Conservation (phyloP, 202 grass and related monocot genomes). For the Zoysia matrella region DNA sequence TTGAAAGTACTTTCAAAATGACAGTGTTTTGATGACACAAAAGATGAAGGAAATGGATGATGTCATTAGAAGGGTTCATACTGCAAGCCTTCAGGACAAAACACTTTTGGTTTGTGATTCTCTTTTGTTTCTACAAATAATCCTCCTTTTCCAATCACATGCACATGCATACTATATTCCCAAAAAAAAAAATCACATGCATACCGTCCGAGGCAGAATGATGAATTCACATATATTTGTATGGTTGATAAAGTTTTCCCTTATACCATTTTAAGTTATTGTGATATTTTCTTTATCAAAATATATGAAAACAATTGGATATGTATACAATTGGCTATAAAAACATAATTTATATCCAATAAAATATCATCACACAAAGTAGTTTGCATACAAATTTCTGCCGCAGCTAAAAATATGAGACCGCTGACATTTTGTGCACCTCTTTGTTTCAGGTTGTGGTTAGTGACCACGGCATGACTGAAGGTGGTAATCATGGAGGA, state of each 20-base stretch:
- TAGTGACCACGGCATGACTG: slow-evolving; percentile 98
- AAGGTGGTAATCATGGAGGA: slow-evolving; percentile 92
- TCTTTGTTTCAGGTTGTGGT: slow-evolving; percentile 71
- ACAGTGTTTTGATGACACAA: slow-evolving; percentile 78
- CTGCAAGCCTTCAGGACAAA: slow-evolving; percentile 51
- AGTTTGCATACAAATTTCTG: neutral
- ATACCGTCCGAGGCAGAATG: no score
- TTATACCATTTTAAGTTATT: neutral
- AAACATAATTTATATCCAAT: neutral
- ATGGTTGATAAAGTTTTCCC: slow-evolving; percentile 15
- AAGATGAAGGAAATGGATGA: slow-evolving; percentile 99
- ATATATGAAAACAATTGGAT: neutral
- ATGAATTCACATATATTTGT: neutral
- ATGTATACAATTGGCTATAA: neutral
- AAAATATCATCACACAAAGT: neutral
- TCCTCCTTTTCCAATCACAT: slow-evolving; percentile 7
- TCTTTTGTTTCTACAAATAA: slow-evolving; percentile 23
- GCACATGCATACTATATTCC: neutral
- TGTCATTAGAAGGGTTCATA: slow-evolving; percentile 77
- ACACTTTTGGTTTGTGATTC: slow-evolving; percentile 76
- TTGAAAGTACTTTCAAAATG: slow-evolving; percentile 38
- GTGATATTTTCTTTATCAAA: neutral
- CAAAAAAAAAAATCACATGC: no score
- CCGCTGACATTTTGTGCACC: neutral
- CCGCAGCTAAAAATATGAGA: slow-evolving; percentile 3